A percentile compares a stretch with the other conserved stretches of the same genome.
These are phyloP conservation scores for Pleomassaria siparia DNA, from an alignment of 2,329 filamentous ascomycete species.

Conservation along the genomic window DNA sequence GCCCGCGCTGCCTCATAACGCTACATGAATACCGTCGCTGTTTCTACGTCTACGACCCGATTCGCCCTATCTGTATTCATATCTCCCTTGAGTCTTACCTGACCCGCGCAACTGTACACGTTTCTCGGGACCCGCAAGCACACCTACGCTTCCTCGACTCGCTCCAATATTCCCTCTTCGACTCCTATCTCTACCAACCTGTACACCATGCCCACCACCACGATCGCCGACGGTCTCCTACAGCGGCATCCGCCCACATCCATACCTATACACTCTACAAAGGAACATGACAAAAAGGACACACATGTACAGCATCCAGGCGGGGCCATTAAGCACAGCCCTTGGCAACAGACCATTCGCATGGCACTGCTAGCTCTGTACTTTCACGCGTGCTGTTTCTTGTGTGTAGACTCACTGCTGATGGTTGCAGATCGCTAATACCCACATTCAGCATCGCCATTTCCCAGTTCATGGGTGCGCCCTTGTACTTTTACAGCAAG, in stretches of 20 bases:
- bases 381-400: conserved; percentile 47
- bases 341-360: conserved; percentile 45
- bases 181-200: conserved; percentile 4
- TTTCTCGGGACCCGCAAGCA: neutral
- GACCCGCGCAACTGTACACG: conserved; percentile 2
- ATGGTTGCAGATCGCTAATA: conserved; percentile 23
- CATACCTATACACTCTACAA: conserved; percentile 17
- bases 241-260: conserved; percentile 35
- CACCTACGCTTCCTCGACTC: neutral
- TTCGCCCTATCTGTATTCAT: neutral
- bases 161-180: conserved; percentile 1
- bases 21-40: neutral
- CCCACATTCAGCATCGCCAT: conserved; percentile 49
- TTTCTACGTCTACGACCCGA: neutral
- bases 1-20: neutral
- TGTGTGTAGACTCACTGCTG: conserved; percentile 34
- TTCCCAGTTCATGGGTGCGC: conserved; percentile 72
- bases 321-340: conserved; percentile 47
- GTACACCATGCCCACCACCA: conserved; percentile 16
- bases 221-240: conserved; percentile 33
- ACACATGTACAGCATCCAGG: conserved; percentile 32
- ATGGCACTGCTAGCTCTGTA: conserved; percentile 49
- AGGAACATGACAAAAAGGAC: conserved; percentile 9
- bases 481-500: conserved; percentile 72
- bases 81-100: neutral